Evolutionary conservation across 2,329 filamentous ascomycete genomes (phyloP).

Genomic region (Uncinocarpus reesii): DNA sequence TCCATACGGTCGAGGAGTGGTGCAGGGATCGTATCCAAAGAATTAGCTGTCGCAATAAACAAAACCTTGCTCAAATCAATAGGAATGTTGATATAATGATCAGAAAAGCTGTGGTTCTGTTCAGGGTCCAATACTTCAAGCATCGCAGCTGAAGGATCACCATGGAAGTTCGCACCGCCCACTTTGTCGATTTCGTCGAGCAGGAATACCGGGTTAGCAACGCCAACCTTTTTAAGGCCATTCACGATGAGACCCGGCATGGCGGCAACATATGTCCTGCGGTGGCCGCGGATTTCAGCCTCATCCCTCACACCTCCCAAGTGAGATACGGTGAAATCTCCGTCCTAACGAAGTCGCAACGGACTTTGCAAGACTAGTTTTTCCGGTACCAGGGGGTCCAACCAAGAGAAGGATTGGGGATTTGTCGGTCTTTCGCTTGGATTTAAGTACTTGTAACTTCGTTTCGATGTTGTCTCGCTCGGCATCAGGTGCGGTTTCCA

Average conservation of each 20-base stretch:
- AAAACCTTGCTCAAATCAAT: constrained; percentile 93
- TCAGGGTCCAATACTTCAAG: constrained; percentile 95
- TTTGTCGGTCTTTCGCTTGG: constrained; percentile 81
- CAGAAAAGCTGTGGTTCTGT: constrained; percentile 87
- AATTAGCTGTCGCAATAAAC: constrained; percentile 96
- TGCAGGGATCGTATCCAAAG: constrained; percentile 85
- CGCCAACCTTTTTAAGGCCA: constrained; percentile 87
- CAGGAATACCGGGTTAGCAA: constrained; percentile 88
- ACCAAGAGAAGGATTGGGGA: constrained; percentile 90
- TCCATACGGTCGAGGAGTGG: constrained; percentile 95
- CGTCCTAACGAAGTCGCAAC: constrained; percentile 83
- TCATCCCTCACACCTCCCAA: constrained; percentile 93
- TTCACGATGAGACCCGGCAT: constrained; percentile 95
- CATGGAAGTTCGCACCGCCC: constrained; percentile 79
- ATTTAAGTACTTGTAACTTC: constrained; percentile 65
- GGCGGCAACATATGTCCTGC: constrained; percentile 93
- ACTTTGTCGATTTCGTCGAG: constrained; percentile 98
- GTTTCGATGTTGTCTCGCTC: constrained; percentile 42
- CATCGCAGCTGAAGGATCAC: constrained; percentile 94
- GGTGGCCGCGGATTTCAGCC: constrained; percentile 89
- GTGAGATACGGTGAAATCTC: constrained; percentile 93
- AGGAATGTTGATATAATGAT: constrained; percentile 93
- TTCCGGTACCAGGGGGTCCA: constrained; percentile 87
- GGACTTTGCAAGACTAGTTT: constrained; percentile 89
- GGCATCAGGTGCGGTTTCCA: constrained; percentile 42